Conservation (phyloP, 257 asterid genomes). For the Leonotis leonurus region DNA sequence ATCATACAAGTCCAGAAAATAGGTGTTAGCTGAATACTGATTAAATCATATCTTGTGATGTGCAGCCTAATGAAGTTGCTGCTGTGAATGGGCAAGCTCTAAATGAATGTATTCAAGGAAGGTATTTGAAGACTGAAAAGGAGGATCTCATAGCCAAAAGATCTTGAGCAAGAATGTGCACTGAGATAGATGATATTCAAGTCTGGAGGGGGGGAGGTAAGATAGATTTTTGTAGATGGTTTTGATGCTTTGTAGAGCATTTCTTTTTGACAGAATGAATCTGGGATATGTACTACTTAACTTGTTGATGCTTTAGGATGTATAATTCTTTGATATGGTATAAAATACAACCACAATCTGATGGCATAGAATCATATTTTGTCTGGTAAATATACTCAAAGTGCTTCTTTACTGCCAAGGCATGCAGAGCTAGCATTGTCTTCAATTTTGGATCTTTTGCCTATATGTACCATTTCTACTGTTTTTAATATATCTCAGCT, state of each 20-base stretch:
- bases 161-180: no score
- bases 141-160: not conserved
- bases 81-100: no score
- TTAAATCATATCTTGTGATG: not conserved
- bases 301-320: not conserved
- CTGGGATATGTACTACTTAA: not conserved
- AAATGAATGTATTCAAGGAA: no score
- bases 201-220: not conserved
- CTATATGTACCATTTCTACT: no score
- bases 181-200: no score
- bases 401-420: not conserved
- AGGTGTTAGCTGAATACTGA: no score
- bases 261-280: not conserved
- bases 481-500: no score
- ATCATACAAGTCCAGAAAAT: not conserved
- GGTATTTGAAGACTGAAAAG: not conserved
- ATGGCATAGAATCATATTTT: not conserved
- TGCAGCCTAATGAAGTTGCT: constrained; percentile 17
- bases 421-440: no score
- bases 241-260: not conserved
- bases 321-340: not conserved
- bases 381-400: not conserved
- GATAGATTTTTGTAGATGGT: not conserved
- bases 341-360: no score
- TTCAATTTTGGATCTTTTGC: not conserved